Evolutionary conservation across 768 basidiomycete species (phyloP).

Genomic region (Panaeolus cyanescens): DNA sequence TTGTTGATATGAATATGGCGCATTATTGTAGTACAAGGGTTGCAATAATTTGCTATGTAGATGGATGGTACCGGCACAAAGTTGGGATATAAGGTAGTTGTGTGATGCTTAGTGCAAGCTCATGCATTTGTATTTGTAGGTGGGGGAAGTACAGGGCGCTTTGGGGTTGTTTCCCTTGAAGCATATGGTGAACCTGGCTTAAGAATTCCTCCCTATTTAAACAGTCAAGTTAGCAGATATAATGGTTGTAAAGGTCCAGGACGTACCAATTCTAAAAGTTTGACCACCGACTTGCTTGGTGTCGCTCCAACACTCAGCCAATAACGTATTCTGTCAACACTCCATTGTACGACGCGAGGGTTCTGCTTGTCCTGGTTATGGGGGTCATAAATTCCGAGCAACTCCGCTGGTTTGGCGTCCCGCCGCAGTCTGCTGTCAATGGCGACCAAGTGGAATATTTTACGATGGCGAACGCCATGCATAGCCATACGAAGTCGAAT

Average conservation of each 20-base stretch:
- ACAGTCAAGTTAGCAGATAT: not conserved
- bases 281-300: slow-evolving; percentile 78
- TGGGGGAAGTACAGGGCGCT: slow-evolving; percentile 17
- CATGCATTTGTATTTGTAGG: not conserved
- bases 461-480: slow-evolving; percentile 74
- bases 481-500: slow-evolving; percentile 85
- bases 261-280: slow-evolving; percentile 78
- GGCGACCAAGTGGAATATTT: slow-evolving; percentile 86
- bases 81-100: not conserved
- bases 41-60: slow-evolving; percentile 3
- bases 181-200: slow-evolving; percentile 59
- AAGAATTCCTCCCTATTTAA: slow-evolving; percentile 60
- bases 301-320: slow-evolving; percentile 87
- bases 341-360: slow-evolving; percentile 86
- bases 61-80: not conserved
- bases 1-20: slow-evolving; percentile 22
- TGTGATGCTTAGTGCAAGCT: not conserved
- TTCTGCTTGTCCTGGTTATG: slow-evolving; percentile 48
- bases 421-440: slow-evolving; percentile 70
- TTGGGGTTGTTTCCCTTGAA: slow-evolving; percentile 29
- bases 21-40: slow-evolving; percentile 12
- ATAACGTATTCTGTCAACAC: slow-evolving; percentile 84
- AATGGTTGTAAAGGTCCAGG: not conserved
- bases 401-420: slow-evolving; percentile 86
- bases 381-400: slow-evolving; percentile 84